These are phyloP conservation scores for Leccinum broughii DNA, from an alignment of 768 basidiomycete species.

Conservation along the genomic window DNA sequence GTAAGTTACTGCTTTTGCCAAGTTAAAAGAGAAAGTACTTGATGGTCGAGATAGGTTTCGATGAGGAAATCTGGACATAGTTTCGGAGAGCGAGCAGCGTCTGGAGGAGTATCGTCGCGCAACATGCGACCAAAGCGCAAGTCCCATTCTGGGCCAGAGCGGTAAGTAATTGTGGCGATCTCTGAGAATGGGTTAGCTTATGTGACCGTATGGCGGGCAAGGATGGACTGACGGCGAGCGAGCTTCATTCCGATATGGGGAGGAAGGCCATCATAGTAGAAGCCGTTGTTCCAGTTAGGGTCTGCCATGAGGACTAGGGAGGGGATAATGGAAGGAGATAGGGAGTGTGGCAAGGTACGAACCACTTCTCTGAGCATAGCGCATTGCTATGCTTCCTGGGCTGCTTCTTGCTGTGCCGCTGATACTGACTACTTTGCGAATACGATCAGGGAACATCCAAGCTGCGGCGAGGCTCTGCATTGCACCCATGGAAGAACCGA, in stretches of 20 bases:
- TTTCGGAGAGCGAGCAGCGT: conserved; percentile 49
- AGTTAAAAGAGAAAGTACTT: conserved; percentile 37
- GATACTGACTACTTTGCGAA: conserved; percentile 89
- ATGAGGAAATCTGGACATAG: conserved; percentile 98
- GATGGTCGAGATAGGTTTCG: conserved; percentile 97
- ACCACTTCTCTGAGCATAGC: conserved; percentile 97
- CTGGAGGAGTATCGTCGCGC: conserved; percentile 30
- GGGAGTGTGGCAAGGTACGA: conserved; percentile 6
- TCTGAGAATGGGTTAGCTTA: conserved; percentile 47
- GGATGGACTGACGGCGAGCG: conserved; percentile 75
- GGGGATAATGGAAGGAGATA: conserved; percentile 2
- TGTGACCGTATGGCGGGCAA: not conserved
- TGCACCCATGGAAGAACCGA: conserved; percentile 95
- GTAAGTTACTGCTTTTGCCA: not conserved
- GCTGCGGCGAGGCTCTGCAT: conserved; percentile 98
- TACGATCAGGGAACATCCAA: conserved; percentile 86
- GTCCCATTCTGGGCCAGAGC: conserved; percentile 99
- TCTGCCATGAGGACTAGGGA: conserved; percentile 93
- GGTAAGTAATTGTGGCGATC: conserved; percentile 98
- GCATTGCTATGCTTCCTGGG: conserved; percentile 91
- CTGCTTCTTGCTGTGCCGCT: conserved; percentile 93
- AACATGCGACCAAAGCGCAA: conserved; percentile 89
- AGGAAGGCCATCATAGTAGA: conserved; percentile 94
- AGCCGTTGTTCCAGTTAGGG: conserved; percentile 99
- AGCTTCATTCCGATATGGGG: conserved; percentile 99